Evolutionary conservation across 1,139 yeast species (phyloP).

Genomic region (Magnusiomyces tetraspermus): DNA sequence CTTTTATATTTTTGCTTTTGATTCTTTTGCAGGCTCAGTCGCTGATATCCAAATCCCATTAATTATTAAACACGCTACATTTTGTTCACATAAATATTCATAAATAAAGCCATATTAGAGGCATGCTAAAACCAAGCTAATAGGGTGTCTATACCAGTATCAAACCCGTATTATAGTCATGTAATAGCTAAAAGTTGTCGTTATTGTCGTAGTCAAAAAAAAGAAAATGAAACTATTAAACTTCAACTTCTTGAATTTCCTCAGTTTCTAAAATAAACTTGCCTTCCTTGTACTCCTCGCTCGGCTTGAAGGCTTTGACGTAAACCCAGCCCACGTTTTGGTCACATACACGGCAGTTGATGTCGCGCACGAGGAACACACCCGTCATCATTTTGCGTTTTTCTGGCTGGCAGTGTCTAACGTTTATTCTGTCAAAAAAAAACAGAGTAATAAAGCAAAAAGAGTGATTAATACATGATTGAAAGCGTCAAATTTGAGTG

Average conservation of each 20-base stretch:
- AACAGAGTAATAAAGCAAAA: neutral
- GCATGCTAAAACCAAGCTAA: too few species aligned
- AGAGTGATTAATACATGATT: neutral
- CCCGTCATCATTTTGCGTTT: constrained; percentile 61
- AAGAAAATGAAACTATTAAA: neutral
- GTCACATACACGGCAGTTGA: constrained; percentile 59
- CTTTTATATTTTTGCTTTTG: too few species aligned
- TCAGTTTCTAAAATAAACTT: constrained; percentile 60
- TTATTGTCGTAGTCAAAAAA: neutral
- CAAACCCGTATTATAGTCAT: too few species aligned
- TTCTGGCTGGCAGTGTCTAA: constrained; percentile 28
- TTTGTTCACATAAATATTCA: too few species aligned
- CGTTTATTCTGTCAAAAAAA: constrained; percentile 28
- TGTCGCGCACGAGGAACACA: constrained; percentile 50
- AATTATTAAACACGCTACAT: too few species aligned
- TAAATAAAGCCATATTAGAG: too few species aligned
- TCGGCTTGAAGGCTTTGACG: constrained; percentile 44
- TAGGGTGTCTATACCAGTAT: too few species aligned
- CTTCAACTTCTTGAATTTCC: constrained; percentile 15
- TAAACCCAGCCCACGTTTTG: constrained; percentile 70
- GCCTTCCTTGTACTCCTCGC: constrained; percentile 68
- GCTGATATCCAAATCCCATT: too few species aligned
- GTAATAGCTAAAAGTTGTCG: too few species aligned
- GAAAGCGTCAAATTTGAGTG: neutral
- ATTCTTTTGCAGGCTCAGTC: too few species aligned